A percentile compares a stretch with the other conserved stretches of the same genome.
phyloP scores from a whole-genome alignment of 306 rosid genomes.

The Abrus pulchellus region DNA sequence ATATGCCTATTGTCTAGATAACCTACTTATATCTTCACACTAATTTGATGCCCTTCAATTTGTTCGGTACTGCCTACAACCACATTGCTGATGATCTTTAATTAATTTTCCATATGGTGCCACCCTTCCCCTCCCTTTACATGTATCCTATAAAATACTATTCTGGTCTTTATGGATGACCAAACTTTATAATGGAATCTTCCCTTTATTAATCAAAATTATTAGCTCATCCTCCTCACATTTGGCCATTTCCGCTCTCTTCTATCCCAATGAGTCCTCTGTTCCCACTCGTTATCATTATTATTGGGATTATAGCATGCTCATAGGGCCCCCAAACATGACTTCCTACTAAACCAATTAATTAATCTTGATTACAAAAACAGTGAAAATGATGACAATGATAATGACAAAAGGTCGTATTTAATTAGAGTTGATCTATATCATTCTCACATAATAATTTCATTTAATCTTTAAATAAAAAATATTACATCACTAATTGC shows the following conservation, averaged over 20 bases:
- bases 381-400: conserved; percentile 37
- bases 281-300: conserved; percentile 34
- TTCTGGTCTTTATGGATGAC: conserved; percentile 48
- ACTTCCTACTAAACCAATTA: conserved; percentile 50
- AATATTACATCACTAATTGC: conserved; percentile 40
- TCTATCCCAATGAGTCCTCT: conserved; percentile 31
- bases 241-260: conserved; percentile 35
- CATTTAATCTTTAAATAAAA: conserved; percentile 18
- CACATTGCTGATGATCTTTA: conserved; percentile 41
- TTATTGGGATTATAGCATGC: conserved; percentile 43
- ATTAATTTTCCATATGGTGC: conserved; percentile 39
- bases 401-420: conserved; percentile 34
- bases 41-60: conserved; percentile 8
- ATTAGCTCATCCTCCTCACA: conserved; percentile 46
- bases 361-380: conserved; percentile 15
- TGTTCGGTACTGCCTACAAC: conserved; percentile 45
- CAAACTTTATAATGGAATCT: conserved; percentile 64
- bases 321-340: conserved; percentile 43
- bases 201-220: conserved; percentile 43
- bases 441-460: conserved; percentile 12
- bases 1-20: conserved; percentile 43
- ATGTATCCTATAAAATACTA: conserved; percentile 12
- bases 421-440: conserved; percentile 6
- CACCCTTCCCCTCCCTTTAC: conserved; percentile 28
- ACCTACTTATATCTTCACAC: conserved; percentile 23